These are phyloP conservation scores for Phyllosticta paracitricarpa DNA, from an alignment of 2,329 filamentous ascomycete species.

Conservation along the genomic window DNA sequence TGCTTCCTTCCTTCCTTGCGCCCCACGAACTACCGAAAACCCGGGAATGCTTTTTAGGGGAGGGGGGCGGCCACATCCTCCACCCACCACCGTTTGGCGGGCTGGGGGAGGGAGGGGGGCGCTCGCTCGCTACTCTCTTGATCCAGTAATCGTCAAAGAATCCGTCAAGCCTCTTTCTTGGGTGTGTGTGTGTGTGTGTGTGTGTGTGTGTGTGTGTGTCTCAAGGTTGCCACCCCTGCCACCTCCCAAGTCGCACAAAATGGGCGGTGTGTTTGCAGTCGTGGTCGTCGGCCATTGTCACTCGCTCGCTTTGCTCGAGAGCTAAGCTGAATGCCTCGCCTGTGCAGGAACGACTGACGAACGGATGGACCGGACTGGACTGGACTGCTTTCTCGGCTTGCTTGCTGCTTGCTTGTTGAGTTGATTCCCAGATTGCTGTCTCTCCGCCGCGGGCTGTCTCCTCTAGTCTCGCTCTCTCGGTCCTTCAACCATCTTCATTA, in stretches of 20 bases:
- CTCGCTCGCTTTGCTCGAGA: background rate
- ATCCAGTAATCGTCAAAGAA: constrained; percentile 2
- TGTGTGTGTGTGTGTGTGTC: background rate
- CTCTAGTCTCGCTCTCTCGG: too few species aligned
- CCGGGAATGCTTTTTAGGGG: constrained; percentile 4
- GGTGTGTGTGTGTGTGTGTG: background rate
- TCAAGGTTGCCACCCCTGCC: background rate
- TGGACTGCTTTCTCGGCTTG: too few species aligned
- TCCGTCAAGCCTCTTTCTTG: constrained; percentile 1
- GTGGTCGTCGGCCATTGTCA: background rate
- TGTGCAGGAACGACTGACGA: too few species aligned
- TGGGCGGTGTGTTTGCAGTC: constrained; percentile 8
- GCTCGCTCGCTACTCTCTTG: too few species aligned
- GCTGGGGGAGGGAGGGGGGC: too few species aligned
- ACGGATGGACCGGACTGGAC: too few species aligned
- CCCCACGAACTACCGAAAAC: constrained; percentile 5
- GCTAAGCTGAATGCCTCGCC: too few species aligned
- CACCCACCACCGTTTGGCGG: background rate
- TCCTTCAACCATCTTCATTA: too few species aligned
- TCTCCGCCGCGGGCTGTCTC: too few species aligned
- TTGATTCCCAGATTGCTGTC: too few species aligned
- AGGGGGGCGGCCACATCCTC: too few species aligned
- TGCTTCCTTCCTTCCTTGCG: background rate
- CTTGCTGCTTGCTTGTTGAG: too few species aligned
- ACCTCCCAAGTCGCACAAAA: background rate